phyloP scores from a whole-genome alignment of 139 green algal genomes.

The Spirogloea muscicola region DNA sequence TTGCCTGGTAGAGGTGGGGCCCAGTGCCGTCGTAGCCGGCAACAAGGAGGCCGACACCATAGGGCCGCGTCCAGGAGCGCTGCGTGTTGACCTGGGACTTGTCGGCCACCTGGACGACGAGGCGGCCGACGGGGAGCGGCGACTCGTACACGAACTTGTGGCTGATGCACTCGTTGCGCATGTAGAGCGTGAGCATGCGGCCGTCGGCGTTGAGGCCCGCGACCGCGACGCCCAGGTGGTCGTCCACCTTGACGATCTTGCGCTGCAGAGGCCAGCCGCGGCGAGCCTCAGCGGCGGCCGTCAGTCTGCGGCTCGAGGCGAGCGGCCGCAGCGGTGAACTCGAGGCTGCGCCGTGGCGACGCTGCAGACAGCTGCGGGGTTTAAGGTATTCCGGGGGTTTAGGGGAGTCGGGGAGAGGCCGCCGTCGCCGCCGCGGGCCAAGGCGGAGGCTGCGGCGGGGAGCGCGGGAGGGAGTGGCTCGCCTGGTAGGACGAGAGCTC shows the following conservation, averaged over 20 bases:
- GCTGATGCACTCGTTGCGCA: slow-evolving; percentile 93
- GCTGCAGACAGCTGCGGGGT: no score
- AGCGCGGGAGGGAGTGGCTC: no score
- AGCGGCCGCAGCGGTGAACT: no score
- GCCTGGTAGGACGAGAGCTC: slow-evolving; percentile 90
- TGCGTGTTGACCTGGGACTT: slow-evolving; percentile 79
- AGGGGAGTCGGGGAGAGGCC: background rate
- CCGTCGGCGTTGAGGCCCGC: slow-evolving; percentile 91
- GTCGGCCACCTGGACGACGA: slow-evolving; percentile 89
- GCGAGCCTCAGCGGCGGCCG: no score
- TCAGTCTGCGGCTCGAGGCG: no score
- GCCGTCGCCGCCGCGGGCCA: no score
- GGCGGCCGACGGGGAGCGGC: slow-evolving; percentile 72
- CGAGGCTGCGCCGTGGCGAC: no score
- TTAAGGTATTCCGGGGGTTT: no score
- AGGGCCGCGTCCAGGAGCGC: slow-evolving; percentile 89
- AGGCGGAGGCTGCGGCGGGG: slow-evolving; percentile 7
- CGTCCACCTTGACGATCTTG: slow-evolving; percentile 89
- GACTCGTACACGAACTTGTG: slow-evolving; percentile 93
- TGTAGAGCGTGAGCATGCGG: slow-evolving; percentile 86
- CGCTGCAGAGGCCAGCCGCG: slow-evolving; percentile 74
- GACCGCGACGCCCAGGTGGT: slow-evolving; percentile 95
- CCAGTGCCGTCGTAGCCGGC: slow-evolving; percentile 76
- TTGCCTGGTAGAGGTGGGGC: slow-evolving; percentile 68
- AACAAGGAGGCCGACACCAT: slow-evolving; percentile 90